A percentile compares a stretch with the other conserved stretches of the same genome.
phyloP scores from a whole-genome alignment of 805 yeast genomes.

The Alloascoidea africana region DNA sequence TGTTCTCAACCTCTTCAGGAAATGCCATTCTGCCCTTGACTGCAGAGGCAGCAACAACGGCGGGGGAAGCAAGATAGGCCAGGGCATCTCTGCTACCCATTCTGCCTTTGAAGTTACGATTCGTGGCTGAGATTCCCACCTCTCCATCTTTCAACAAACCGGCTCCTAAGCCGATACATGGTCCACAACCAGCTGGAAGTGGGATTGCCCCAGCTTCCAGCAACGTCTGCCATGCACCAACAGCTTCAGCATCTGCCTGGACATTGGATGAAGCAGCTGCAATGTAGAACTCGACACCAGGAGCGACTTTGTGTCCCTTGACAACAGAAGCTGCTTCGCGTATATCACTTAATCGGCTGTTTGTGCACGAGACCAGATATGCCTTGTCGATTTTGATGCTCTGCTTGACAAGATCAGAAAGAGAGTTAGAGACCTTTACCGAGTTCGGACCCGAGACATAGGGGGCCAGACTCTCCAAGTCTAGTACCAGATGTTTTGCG shows the following conservation, averaged over 20 bases:
- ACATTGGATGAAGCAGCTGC: conserved; percentile 96
- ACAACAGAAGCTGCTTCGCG: conserved; percentile 89
- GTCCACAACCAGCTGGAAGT: conserved; percentile 98
- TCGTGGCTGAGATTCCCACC: conserved; percentile 96
- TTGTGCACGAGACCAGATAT: conserved; percentile 94
- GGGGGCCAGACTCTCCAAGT: conserved; percentile 69
- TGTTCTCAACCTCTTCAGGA: conserved; percentile 72
- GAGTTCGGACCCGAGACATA: conserved; percentile 95
- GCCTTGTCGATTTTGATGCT: conserved; percentile 82
- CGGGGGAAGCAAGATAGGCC: conserved; percentile 94
- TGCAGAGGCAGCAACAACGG: conserved; percentile 97
- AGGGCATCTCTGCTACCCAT: conserved; percentile 97
- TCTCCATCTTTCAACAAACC: conserved; percentile 92
- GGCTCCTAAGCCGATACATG: conserved; percentile 94
- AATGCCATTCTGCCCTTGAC: conserved; percentile 88
- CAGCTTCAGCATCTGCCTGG: conserved; percentile 79
- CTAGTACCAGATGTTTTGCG: conserved; percentile 78
- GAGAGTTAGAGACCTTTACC: conserved; percentile 76
- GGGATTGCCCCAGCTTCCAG: conserved; percentile 90
- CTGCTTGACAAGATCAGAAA: conserved; percentile 57
- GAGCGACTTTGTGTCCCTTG: conserved; percentile 68
- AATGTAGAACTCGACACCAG: conserved; percentile 86
- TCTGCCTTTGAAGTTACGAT: conserved; percentile 97
- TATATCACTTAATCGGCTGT: conserved; percentile 84
- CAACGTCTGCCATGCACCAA: conserved; percentile 86